Evolutionary conservation across 2,329 filamentous ascomycete species (phyloP).

Genomic region (Lojkania enalia): DNA sequence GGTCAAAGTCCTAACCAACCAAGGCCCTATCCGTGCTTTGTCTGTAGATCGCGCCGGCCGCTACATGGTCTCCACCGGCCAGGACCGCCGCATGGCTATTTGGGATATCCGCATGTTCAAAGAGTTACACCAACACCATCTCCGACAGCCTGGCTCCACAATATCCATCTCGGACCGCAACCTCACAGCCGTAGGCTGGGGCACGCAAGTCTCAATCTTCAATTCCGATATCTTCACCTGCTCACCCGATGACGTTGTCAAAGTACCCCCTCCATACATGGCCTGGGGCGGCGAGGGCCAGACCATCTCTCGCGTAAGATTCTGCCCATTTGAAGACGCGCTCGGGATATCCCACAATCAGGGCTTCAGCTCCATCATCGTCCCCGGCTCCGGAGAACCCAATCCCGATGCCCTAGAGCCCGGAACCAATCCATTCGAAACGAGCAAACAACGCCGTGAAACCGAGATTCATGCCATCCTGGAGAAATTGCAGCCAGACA

Average conservation of each 20-base stretch:
- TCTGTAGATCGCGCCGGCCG: slow-evolving; percentile 86
- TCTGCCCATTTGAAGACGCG: slow-evolving; percentile 95
- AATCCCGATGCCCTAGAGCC: slow-evolving; percentile 93
- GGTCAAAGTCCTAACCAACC: slow-evolving; percentile 88
- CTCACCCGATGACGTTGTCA: slow-evolving; percentile 62
- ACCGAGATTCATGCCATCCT: slow-evolving; percentile 85
- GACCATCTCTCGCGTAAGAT: slow-evolving; percentile 76
- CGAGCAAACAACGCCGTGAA: slow-evolving; percentile 87
- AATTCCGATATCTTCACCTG: slow-evolving; percentile 71
- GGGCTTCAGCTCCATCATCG: slow-evolving; percentile 86
- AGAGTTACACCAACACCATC: slow-evolving; percentile 87
- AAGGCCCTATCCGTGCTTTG: slow-evolving; percentile 82
- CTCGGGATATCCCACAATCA: slow-evolving; percentile 81
- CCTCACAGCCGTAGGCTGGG: slow-evolving; percentile 87
- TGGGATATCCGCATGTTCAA: slow-evolving; percentile 96
- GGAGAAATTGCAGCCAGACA: slow-evolving; percentile 94
- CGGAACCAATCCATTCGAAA: slow-evolving; percentile 84
- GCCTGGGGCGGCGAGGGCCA: slow-evolving; percentile 86
- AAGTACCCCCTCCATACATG: slow-evolving; percentile 89
- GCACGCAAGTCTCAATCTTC: slow-evolving; percentile 88
- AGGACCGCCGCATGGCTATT: slow-evolving; percentile 88
- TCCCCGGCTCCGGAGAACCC: slow-evolving; percentile 93
- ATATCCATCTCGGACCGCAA: slow-evolving; percentile 87
- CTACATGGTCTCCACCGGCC: slow-evolving; percentile 93
- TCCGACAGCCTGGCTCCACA: slow-evolving; percentile 78